Base-by-base conservation (phyloP, 805 yeast genomes). In the Yamadazyma ubonensis region DNA sequence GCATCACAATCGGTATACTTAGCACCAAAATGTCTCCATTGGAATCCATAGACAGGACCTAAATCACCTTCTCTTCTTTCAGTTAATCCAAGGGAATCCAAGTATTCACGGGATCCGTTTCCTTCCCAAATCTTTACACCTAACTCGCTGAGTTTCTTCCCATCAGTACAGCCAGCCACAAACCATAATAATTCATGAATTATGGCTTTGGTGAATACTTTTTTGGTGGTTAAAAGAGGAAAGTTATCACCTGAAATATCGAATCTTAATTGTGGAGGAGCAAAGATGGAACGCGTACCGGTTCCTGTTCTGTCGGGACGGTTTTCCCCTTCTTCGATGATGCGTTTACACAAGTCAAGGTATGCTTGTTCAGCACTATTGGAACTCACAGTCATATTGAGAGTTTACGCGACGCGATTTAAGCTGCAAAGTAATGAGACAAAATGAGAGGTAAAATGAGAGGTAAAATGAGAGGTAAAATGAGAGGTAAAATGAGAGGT, bases 61-160 rank as follows among this genome's bases (percentile, higher is more conserved):
- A 93, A 63, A 64, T 93, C 99, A 40, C 98, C 98, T 53, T 80
- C 96, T 43, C 89, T 71, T 57, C 96, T 80, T 43, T 85, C 71
- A 0, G 74, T 73, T 33, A 93, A 73, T 0, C 98, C 99, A 26
- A 89, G 65, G 3, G 78, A 74, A 59, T 93, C 97, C 39, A 93
- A 69, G 58, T 79, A 93, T 61, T 88, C 96, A 45, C 97, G 73
- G 26, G 96, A 86, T 8, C 98, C 99, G 59, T 93, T 93, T 12
- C 99, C 99, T 61, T 93, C 99, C 99, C 99, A 93, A 41, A 93
- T 93, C 56, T 81, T 90, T n/a, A 93, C 95, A 25, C 96, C 96
- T 50, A 83, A 76, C 2, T 83, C 95, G 11, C 83, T 68, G 30
- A 93, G 68, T 46, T 75, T 71, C 49, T 83, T 84, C 26, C 93